phyloP scores from a whole-genome alignment of 495 filamentous ascomycete genomes.

The Tuber calosporum region DNA sequence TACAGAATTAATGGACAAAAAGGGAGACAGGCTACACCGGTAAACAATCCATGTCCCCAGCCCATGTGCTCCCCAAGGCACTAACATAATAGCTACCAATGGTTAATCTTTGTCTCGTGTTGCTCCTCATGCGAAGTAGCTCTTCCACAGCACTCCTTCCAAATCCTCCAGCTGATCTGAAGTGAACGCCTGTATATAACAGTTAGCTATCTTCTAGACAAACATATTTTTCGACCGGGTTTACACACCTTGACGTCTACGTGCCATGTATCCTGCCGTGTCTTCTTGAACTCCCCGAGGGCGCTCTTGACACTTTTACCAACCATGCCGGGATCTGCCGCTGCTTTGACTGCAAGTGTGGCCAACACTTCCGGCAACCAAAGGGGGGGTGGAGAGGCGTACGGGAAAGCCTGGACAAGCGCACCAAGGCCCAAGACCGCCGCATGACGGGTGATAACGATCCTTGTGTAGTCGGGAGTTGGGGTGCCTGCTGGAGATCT shows the following conservation, averaged over 20 bases:
- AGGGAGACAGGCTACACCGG: background rate
- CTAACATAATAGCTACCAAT: background rate
- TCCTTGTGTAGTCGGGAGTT: conserved; percentile 73
- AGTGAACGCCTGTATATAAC: conserved; percentile 65
- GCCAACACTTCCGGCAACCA: conserved; percentile 95
- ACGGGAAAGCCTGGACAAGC: conserved; percentile 93
- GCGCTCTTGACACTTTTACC: conserved; percentile 96
- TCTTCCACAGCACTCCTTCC: conserved; percentile 97
- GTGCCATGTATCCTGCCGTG: conserved; percentile 96
- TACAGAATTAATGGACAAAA: background rate
- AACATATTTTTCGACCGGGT: background rate
- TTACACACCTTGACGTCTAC: conserved; percentile 87
- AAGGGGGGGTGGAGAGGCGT: conserved; percentile 77
- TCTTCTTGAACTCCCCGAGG: conserved; percentile 98
- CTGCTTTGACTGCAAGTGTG: conserved; percentile 72
- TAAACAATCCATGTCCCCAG: background rate
- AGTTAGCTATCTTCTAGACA: background rate
- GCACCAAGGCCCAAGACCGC: conserved; percentile 89
- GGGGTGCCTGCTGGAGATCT: conserved; percentile 60
- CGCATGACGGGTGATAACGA: conserved; percentile 76
- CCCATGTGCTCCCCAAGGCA: background rate
- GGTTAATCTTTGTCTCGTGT: background rate
- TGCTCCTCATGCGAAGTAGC: conserved; percentile 78
- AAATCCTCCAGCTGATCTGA: conserved; percentile 88
- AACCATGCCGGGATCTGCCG: conserved; percentile 82